Percentiles rank a stretch among this genome's conserved stretches.
Conservation (phyloP, 2,329 filamentous ascomycete species). For the Ophiostoma angusticollis region DNA sequence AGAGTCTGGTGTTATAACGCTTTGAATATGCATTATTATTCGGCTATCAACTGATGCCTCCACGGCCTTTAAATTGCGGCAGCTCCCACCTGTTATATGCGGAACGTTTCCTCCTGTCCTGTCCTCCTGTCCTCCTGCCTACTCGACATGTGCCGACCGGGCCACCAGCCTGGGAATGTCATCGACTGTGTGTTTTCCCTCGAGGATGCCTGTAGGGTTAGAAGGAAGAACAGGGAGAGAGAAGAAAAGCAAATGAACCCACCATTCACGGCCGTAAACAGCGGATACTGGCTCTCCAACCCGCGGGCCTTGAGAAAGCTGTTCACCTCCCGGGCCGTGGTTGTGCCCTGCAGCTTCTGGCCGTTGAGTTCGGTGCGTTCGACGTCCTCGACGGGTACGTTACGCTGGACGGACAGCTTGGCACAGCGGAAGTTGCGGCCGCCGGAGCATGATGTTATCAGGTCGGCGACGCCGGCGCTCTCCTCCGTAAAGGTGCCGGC, state of each 20-base stretch:
- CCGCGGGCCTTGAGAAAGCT: constrained; percentile 70
- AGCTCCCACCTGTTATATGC: too few relatives aligned
- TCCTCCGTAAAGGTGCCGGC: constrained; percentile 91
- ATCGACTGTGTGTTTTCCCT: constrained; percentile 62
- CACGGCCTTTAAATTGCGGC: too few relatives aligned
- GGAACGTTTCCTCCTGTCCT: too few relatives aligned
- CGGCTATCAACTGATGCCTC: too few relatives aligned
- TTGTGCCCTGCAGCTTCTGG: constrained; percentile 90
- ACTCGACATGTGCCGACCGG: constrained; percentile 9
- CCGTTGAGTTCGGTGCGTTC: constrained; percentile 86
- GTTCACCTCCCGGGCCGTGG: constrained; percentile 84
- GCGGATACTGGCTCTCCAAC: constrained; percentile 70
- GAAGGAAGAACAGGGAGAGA: background rate
- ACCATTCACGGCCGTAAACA: constrained; percentile 78
- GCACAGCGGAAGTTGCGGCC: constrained; percentile 92
- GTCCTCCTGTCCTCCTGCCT: too few relatives aligned
- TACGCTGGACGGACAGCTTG: constrained; percentile 70
- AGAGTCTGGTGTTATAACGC: too few relatives aligned
- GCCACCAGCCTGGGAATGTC: constrained; percentile 62
- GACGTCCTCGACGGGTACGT: constrained; percentile 71
- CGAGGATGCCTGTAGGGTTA: constrained; percentile 44
- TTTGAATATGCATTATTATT: too few relatives aligned
- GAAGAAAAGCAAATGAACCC: background rate
- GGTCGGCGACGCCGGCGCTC: constrained; percentile 84
- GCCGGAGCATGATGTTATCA: constrained; percentile 87